These are phyloP conservation scores for Closterium sp. DNA, from an alignment of 139 green algal species.

Conservation along the genomic window DNA sequence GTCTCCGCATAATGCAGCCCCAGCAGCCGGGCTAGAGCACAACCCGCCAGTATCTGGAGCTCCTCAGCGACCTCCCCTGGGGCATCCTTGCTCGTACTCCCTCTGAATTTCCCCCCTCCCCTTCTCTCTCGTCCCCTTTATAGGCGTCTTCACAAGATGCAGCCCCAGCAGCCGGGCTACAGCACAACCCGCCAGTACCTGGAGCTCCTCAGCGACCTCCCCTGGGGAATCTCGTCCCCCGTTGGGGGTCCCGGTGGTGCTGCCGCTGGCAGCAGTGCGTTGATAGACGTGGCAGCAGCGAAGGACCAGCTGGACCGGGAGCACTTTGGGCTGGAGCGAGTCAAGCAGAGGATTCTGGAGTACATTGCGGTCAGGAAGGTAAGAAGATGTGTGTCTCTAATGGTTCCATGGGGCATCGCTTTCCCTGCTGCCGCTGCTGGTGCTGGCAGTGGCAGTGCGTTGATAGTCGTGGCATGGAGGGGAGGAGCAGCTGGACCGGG, in stretches of 20 bases:
- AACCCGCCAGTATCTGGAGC: conserved; percentile 68
- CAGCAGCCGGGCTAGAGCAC: conserved; percentile 60
- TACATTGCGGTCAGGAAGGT: conserved; percentile 74
- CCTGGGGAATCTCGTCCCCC: conserved; percentile 56
- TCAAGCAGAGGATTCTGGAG: conserved; percentile 68
- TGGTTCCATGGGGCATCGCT: not conserved
- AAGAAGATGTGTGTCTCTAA: not conserved
- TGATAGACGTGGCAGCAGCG: conserved; percentile 54
- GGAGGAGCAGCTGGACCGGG: too few species aligned
- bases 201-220: conserved; percentile 72
- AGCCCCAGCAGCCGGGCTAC: conserved; percentile 59
- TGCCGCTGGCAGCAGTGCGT: not conserved
- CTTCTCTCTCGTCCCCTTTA: too few species aligned
- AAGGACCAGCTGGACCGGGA: conserved; percentile 46
- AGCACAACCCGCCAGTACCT: conserved; percentile 65
- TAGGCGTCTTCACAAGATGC: conserved; percentile 52
- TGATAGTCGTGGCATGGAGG: not conserved
- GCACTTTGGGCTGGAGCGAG: conserved; percentile 53
- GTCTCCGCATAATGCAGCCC: conserved; percentile 56
- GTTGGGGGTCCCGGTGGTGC: not conserved
- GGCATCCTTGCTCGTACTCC: not conserved
- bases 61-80: conserved; percentile 76
- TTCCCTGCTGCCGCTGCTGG: not conserved
- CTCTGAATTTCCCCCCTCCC: too few species aligned
- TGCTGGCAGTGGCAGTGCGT: not conserved